Evolutionary conservation across 2,329 filamentous ascomycete species (phyloP).

Genomic region (Penicillium sp.): DNA sequence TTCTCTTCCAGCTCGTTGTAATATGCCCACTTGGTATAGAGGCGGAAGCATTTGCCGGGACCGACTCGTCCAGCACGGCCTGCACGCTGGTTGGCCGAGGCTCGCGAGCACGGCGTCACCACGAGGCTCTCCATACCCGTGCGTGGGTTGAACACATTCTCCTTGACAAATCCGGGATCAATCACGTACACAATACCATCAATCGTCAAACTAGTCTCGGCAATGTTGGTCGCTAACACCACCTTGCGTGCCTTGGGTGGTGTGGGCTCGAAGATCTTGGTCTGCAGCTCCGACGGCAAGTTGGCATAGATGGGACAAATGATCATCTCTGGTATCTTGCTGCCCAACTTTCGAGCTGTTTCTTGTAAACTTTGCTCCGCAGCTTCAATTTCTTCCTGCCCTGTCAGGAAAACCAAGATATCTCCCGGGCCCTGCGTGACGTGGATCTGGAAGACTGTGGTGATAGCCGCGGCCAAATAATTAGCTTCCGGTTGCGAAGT

Average conservation of each 20-base stretch:
- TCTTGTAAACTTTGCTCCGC: slow-evolving; percentile 79
- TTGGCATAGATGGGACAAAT: slow-evolving; percentile 94
- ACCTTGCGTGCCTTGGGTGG: slow-evolving; percentile 82
- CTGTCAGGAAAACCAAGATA: slow-evolving; percentile 89
- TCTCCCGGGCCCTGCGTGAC: slow-evolving; percentile 78
- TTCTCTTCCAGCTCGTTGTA: slow-evolving; percentile 93
- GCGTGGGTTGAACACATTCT: slow-evolving; percentile 85
- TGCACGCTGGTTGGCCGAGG: slow-evolving; percentile 86
- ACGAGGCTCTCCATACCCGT: slow-evolving; percentile 91
- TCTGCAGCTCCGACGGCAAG: slow-evolving; percentile 80
- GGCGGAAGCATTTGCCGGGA: slow-evolving; percentile 84
- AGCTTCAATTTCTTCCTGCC: slow-evolving; percentile 91
- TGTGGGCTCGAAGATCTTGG: slow-evolving; percentile 91
- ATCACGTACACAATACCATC: slow-evolving; percentile 96
- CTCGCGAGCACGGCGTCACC: slow-evolving; percentile 83
- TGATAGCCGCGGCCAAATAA: slow-evolving; percentile 84
- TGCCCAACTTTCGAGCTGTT: slow-evolving; percentile 79
- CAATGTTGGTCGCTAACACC: slow-evolving; percentile 92
- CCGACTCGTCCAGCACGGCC: slow-evolving; percentile 89
- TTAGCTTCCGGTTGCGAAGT: slow-evolving; percentile 88
- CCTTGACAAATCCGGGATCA: slow-evolving; percentile 90
- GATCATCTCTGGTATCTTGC: slow-evolving; percentile 76
- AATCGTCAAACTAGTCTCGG: slow-evolving; percentile 91
- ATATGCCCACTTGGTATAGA: slow-evolving; percentile 91
- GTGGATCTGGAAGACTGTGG: slow-evolving; percentile 92